Evolutionary conservation across 1,284 basidiomycete species (phyloP).

Genomic region (Cutaneotrichosporon sp.): DNA sequence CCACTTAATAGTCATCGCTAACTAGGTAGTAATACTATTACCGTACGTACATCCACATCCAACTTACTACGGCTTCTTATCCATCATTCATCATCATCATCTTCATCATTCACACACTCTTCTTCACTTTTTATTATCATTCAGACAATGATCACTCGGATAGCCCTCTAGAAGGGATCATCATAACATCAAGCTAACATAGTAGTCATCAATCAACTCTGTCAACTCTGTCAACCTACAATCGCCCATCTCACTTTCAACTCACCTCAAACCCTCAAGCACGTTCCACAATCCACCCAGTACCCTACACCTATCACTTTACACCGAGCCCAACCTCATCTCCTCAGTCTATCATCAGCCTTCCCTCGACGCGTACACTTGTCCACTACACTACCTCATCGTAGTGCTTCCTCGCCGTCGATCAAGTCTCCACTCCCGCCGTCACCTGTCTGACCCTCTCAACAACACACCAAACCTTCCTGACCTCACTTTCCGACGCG

Average conservation of each 20-base stretch:
- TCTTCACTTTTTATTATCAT: not conserved
- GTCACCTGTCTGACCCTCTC: not conserved
- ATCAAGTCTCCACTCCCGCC: not conserved
- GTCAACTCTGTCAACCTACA: not conserved
- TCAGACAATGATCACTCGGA: conserved; percentile 20
- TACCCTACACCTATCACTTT: not conserved
- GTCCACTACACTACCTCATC: not conserved
- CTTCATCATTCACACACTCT: not conserved
- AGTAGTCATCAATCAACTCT: not conserved
- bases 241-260: not conserved
- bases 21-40: too few relatives aligned
- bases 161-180: conserved; percentile 18
- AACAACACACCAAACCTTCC: not conserved
- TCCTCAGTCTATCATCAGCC: not conserved
- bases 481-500: not conserved
- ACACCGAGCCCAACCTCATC: not conserved
- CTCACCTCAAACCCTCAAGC: not conserved
- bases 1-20: too few relatives aligned
- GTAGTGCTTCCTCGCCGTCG: not conserved
- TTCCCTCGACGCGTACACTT: not conserved
- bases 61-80: too few relatives aligned
- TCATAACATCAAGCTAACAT: too few relatives aligned
- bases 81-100: too few relatives aligned
- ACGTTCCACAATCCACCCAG: not conserved
- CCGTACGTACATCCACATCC: not conserved